phyloP scores from a whole-genome alignment of 176 grass and related monocot genomes.

The Aegilops speltoides region DNA sequence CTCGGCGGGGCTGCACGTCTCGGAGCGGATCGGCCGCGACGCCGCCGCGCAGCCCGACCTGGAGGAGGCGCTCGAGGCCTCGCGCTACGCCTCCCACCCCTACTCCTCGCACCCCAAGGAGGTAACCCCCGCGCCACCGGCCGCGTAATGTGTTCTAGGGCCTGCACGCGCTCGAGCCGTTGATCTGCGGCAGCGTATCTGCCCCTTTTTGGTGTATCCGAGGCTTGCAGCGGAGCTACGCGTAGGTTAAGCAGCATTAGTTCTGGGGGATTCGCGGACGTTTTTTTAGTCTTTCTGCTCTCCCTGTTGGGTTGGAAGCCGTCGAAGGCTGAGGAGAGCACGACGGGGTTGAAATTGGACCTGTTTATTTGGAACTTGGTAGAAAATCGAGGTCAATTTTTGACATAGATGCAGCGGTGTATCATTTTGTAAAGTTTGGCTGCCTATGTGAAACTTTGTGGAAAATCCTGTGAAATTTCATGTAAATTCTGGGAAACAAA shows the following conservation, averaged over 20 bases:
- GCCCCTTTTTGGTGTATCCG: background rate
- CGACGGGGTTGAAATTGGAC: background rate
- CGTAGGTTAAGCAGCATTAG: background rate
- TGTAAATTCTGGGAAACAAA: background rate
- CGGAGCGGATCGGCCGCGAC: conserved; percentile 85
- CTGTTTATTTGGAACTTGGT: background rate
- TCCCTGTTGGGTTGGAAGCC: background rate
- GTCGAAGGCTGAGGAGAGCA: background rate
- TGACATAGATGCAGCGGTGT: background rate
- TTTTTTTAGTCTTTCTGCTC: background rate
- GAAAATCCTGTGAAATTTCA: background rate
- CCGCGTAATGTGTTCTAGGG: background rate
- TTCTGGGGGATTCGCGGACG: background rate
- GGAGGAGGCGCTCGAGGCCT: conserved; percentile 93
- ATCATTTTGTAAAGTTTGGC: background rate
- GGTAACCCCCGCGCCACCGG: conserved; percentile 26
- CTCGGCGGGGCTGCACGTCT: conserved; percentile 84
- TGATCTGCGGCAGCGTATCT: background rate
- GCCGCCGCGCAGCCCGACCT: conserved; percentile 77
- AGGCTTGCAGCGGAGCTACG: background rate
- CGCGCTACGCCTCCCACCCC: conserved; percentile 93
- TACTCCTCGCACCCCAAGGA: conserved; percentile 93
- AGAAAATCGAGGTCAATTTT: background rate
- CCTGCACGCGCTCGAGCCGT: background rate
- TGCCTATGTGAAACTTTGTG: background rate